phyloP scores from a whole-genome alignment of 257 asterid species.

The Solanum gracilifrons region DNA sequence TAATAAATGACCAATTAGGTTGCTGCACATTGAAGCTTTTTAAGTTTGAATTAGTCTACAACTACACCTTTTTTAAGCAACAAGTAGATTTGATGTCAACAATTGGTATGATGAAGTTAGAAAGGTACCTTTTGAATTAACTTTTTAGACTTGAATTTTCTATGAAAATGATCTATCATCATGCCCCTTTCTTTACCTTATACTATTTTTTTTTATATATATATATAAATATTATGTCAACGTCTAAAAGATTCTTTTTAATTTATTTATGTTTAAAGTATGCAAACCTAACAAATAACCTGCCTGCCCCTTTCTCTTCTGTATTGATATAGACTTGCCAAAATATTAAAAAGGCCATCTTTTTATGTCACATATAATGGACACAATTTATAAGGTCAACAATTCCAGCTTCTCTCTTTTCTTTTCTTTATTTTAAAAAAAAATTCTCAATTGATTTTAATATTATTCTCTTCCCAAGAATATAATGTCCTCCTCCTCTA shows the following conservation, averaged over 20 bases:
- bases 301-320: conserved; percentile 41
- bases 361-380: conserved; percentile 39
- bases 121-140: conserved; percentile 11
- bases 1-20: neutral
- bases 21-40: conserved; percentile 19
- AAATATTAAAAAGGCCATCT: conserved; percentile 1
- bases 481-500: neutral
- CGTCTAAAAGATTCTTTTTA: conserved; percentile 29
- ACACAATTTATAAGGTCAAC: conserved; percentile 29
- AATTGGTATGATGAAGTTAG: conserved; percentile 3
- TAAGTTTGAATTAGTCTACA: conserved; percentile 26
- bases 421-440: neutral
- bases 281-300: conserved; percentile 45
- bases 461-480: conserved; percentile 3
- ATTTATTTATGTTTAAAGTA: conserved; percentile 3
- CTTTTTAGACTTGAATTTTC: neutral
- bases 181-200: neutral
- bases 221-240: conserved; percentile 10
- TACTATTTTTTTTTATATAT: neutral
- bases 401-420: conserved; percentile 21
- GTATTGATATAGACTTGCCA: conserved; percentile 26
- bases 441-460: neutral
- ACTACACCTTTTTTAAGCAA: neutral
- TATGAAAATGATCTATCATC: neutral
- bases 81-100: neutral